phyloP scores from a whole-genome alignment of 805 yeast species.

The Blastobotrys peoriensis region DNA sequence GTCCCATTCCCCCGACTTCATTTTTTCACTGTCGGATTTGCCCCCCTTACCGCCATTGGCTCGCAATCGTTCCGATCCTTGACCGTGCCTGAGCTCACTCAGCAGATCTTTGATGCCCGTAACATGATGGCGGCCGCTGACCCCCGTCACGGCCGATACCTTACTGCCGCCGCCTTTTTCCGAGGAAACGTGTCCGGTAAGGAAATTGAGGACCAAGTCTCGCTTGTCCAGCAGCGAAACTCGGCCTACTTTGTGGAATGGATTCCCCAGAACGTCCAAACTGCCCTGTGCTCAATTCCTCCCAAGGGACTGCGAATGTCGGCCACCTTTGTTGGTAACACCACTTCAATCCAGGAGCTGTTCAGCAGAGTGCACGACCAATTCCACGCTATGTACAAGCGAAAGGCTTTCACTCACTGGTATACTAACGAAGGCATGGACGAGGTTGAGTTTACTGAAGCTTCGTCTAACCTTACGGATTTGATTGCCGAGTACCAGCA shows the following conservation, averaged over 20 bases:
- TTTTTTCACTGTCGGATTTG: constrained; percentile 93
- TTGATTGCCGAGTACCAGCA: constrained; percentile 87
- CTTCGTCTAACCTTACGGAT: constrained; percentile 86
- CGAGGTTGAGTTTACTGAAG: constrained; percentile 88
- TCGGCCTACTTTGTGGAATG: constrained; percentile 85
- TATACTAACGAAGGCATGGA: constrained; percentile 96
- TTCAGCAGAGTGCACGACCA: constrained; percentile 86
- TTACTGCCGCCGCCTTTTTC: constrained; percentile 90
- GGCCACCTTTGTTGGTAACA: constrained; percentile 89
- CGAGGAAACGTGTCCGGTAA: constrained; percentile 89
- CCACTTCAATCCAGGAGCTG: constrained; percentile 87
- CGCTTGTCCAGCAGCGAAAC: constrained; percentile 73
- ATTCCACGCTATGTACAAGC: constrained; percentile 86
- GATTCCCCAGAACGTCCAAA: constrained; percentile 94
- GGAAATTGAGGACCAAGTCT: constrained; percentile 94
- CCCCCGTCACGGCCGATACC: constrained; percentile 83
- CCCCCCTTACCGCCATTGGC: constrained; percentile 79
- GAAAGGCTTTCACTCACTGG: constrained; percentile 96
- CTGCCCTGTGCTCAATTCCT: constrained; percentile 87
- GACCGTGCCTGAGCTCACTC: constrained; percentile 86
- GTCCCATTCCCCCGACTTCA: constrained; percentile 95
- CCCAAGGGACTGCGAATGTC: constrained; percentile 82
- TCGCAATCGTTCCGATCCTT: constrained; percentile 78
- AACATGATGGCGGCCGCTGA: constrained; percentile 96
- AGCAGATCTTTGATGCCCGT: constrained; percentile 86